Conservation (phyloP, 1,284 basidiomycete species). For the Cerioporus squamosus region DNA sequence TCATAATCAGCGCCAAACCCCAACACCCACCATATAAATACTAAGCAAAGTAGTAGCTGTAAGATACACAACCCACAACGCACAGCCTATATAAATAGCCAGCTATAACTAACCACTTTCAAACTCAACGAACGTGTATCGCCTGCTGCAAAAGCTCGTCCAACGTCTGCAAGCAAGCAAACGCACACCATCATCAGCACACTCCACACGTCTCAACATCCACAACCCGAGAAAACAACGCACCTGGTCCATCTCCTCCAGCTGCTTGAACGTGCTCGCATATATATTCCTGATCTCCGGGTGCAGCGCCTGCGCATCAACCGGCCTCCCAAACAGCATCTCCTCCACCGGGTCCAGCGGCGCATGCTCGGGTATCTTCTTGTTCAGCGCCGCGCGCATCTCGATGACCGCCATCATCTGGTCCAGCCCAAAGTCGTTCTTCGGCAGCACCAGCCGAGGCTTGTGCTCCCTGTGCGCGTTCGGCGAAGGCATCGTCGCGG, state of each 20-base stretch:
- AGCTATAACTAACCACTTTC: too few relatives aligned
- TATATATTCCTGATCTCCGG: slow-evolving; percentile 76
- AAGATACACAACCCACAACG: too few relatives aligned
- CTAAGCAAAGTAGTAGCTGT: too few relatives aligned
- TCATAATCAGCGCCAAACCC: too few relatives aligned
- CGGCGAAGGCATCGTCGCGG: slow-evolving; percentile 27
- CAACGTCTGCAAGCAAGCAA: slow-evolving; percentile 7
- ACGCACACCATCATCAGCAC: background rate
- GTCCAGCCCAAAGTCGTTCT: slow-evolving; percentile 83
- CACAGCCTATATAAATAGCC: too few relatives aligned
- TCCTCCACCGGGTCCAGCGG: slow-evolving; percentile 68
- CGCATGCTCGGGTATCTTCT: slow-evolving; percentile 40
- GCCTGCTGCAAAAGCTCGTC: slow-evolving; percentile 25
- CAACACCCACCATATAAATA: too few relatives aligned
- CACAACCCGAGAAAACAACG: slow-evolving; percentile 23
- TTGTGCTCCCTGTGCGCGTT: slow-evolving; percentile 13
- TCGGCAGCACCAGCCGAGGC: slow-evolving; percentile 55
- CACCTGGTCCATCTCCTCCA: slow-evolving; percentile 83
- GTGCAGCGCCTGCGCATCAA: slow-evolving; percentile 68
- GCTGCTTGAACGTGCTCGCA: slow-evolving; percentile 67
- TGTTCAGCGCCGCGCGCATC: slow-evolving; percentile 52
- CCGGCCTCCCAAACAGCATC: slow-evolving; percentile 69
- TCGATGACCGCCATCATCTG: slow-evolving; percentile 87
- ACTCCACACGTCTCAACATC: too few relatives aligned
- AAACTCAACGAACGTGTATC: slow-evolving; percentile 18